Conservation (phyloP, 805 yeast genomes). For the Saccharomycopsis fibuligera region DNA sequence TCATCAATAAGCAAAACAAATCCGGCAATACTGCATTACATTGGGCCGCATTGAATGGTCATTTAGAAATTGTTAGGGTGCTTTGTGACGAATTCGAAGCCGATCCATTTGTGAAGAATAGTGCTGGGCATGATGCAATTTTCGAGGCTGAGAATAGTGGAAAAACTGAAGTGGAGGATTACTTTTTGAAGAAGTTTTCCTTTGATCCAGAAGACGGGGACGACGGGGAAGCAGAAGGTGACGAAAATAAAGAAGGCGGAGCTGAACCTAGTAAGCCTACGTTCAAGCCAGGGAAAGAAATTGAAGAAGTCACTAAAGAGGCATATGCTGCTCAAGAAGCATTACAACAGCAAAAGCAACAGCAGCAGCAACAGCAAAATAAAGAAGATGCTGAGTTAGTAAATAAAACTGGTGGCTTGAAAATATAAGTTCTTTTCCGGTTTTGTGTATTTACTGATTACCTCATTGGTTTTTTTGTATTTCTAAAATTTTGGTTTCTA, state of each 20-base stretch:
- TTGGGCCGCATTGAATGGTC: conserved; percentile 94
- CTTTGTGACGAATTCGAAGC: conserved; percentile 71
- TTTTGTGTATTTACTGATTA: too few relatives aligned
- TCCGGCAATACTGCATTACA: conserved; percentile 93
- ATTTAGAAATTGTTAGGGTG: conserved; percentile 58
- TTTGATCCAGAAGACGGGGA: conserved; percentile 58
- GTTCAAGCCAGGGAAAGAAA: conserved; percentile 43
- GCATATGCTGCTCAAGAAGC: conserved; percentile 36
- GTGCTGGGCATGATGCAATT: conserved; percentile 72
- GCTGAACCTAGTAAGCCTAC: conserved; percentile 5
- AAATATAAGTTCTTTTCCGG: conserved; percentile 23
- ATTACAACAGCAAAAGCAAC: conserved; percentile 18
- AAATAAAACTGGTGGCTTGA: conserved; percentile 28
- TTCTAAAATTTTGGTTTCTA: too few relatives aligned
- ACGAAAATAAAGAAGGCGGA: conserved; percentile 26
- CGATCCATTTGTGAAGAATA: conserved; percentile 75
- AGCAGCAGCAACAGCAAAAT: conserved; percentile 10
- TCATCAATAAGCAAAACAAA: conserved; percentile 53
- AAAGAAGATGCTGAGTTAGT: conserved; percentile 14
- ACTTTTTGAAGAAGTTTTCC: conserved; percentile 65
- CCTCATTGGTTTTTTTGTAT: too few relatives aligned
- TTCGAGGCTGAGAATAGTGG: conserved; percentile 83
- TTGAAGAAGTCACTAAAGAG: conserved; percentile 42
- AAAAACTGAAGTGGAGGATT: conserved; percentile 70
- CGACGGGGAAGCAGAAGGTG: conserved; percentile 35